Percentiles rank a stretch among this genome's conserved stretches.
Conservation (phyloP, 2,329 filamentous ascomycete genomes). For the Diaporthe velutina region DNA sequence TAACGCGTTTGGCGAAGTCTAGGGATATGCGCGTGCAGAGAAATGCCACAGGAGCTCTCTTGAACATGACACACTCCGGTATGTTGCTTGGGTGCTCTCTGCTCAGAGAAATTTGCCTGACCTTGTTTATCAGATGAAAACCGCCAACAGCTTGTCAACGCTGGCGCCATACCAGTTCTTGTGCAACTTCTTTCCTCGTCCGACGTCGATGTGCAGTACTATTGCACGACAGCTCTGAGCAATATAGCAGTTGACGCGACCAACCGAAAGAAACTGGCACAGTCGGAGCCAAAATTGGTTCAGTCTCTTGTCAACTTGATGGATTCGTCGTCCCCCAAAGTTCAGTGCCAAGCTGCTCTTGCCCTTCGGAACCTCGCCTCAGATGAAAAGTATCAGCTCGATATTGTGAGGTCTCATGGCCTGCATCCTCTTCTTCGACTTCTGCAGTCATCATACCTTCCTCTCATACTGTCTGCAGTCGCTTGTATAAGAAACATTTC, state of each 20-base stretch:
- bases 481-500: constrained; percentile 99
- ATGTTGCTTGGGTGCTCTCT: constrained; percentile 49
- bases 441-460: constrained; percentile 94
- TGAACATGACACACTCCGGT: constrained; percentile 99
- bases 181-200: constrained; percentile 93
- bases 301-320: constrained; percentile 95
- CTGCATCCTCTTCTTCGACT: constrained; percentile 88
- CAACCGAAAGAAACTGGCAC: constrained; percentile 91
- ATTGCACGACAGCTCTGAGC: constrained; percentile 97
- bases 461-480: constrained; percentile 94
- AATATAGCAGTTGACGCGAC: constrained; percentile 96
- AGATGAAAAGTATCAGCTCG: constrained; percentile 98
- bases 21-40: constrained; percentile 99
- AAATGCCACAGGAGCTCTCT: constrained; percentile 93
- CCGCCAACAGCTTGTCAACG: constrained; percentile 95
- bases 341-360: constrained; percentile 96
- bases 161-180: constrained; percentile 96
- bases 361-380: constrained; percentile 95
- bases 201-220: constrained; percentile 98
- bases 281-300: constrained; percentile 91
- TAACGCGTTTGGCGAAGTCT: constrained; percentile 94
- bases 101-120: constrained; percentile 42
- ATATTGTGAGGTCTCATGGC: constrained; percentile 92
- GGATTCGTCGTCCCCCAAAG: constrained; percentile 97
- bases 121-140: constrained; percentile 81